phyloP scores from a whole-genome alignment of 345 rosid species.

The Eucalyptus viminalis region DNA sequence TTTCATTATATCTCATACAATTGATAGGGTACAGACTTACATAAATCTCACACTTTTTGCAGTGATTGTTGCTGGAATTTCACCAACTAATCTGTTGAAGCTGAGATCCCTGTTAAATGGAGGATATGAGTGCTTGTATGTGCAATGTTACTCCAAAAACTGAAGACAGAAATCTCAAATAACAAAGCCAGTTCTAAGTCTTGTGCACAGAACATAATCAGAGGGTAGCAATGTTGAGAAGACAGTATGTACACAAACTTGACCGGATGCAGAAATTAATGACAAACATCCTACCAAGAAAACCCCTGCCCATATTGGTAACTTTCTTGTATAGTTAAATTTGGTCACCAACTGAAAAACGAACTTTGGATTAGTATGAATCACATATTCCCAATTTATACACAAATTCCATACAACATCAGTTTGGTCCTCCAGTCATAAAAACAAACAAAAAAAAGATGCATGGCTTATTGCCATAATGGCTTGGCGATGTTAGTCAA shows the following conservation, averaged over 20 bases:
- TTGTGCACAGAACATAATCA: background rate
- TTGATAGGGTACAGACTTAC: constrained; percentile 16
- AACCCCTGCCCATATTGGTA: background rate
- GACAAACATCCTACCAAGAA: background rate
- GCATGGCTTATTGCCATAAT: background rate
- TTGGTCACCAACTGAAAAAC: background rate
- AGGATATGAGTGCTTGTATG: background rate
- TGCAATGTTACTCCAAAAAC: background rate
- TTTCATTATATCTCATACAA: background rate
- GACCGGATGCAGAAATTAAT: background rate
- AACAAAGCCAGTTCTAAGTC: background rate
- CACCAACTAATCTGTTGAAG: constrained; percentile 45
- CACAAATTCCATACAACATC: background rate
- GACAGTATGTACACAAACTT: background rate
- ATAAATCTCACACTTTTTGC: constrained; percentile 16
- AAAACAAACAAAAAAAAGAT: background rate
- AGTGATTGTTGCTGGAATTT: constrained; percentile 17
- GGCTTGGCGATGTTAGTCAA: background rate
- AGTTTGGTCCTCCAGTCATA: background rate
- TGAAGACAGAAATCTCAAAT: background rate
- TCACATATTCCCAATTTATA: background rate
- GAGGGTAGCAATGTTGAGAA: background rate
- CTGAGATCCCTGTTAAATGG: constrained; percentile 44
- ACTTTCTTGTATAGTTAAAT: background rate
- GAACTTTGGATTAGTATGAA: background rate